A percentile compares a stretch with the other conserved stretches of the same genome.
These are phyloP conservation scores for Pleurotus tuber-regium DNA, from an alignment of 768 basidiomycete species.

Conservation along the genomic window DNA sequence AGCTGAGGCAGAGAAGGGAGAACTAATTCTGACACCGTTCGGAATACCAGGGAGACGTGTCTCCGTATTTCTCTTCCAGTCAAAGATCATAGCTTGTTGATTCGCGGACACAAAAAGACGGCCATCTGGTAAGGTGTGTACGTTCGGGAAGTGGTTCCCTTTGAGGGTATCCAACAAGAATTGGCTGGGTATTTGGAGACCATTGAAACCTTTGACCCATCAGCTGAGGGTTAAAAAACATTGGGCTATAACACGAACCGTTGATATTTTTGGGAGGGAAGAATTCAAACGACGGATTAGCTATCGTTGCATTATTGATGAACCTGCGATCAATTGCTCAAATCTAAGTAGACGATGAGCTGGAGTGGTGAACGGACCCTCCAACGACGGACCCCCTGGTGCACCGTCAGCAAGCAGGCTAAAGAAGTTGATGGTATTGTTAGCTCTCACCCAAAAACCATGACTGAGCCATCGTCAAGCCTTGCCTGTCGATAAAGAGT, in stretches of 20 bases:
- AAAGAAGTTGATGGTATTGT: too few relatives aligned
- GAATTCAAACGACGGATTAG: not conserved
- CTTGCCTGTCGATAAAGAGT: not conserved
- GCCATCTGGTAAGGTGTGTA: slow-evolving; percentile 38
- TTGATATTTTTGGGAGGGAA: slow-evolving; percentile 35
- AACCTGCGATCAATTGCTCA: too few relatives aligned
- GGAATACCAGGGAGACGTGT: slow-evolving; percentile 38
- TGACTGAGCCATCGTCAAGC: slow-evolving; percentile 6
- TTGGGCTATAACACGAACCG: too few relatives aligned
- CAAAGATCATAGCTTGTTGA: slow-evolving; percentile 39
- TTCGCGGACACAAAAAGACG: slow-evolving; percentile 39
- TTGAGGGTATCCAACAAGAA: slow-evolving; percentile 15
- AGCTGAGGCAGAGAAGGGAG: slow-evolving; percentile 35
- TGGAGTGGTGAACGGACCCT: not conserved
- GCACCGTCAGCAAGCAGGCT: not conserved
- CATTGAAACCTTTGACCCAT: slow-evolving; percentile 25
- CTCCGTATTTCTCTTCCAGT: slow-evolving; percentile 36
- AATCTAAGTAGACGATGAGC: not conserved
- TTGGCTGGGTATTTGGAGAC: slow-evolving; percentile 16
- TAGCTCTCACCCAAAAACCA: slow-evolving; percentile 3
- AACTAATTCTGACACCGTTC: slow-evolving; percentile 40
- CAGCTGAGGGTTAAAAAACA: too few relatives aligned
- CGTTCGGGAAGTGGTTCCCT: slow-evolving; percentile 20
- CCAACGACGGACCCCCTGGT: not conserved
- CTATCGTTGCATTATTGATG: slow-evolving; percentile 46